Evolutionary conservation across 2,329 filamentous ascomycete genomes (phyloP).

Genomic region (Phoma herbarum): DNA sequence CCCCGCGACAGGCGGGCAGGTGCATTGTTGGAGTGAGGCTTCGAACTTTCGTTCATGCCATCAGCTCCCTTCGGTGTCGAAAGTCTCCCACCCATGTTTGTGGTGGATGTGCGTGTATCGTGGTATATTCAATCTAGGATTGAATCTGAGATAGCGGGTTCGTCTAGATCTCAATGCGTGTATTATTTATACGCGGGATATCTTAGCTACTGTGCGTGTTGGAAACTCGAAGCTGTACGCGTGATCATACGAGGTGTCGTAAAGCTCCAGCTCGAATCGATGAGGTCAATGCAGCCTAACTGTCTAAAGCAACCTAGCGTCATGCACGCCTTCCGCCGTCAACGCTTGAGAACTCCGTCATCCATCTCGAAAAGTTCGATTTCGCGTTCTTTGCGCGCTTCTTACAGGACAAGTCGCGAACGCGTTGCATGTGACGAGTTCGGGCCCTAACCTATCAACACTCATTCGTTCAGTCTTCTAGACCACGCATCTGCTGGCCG

Average conservation of each 20-base stretch:
- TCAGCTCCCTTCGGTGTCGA: constrained; percentile 56
- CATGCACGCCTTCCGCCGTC: constrained; percentile 21
- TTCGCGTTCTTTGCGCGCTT: constrained; percentile 14
- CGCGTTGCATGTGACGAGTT: constrained; percentile 8
- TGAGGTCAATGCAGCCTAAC: constrained; percentile 35
- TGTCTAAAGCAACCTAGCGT: constrained; percentile 28
- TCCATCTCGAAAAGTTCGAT: constrained; percentile 26
- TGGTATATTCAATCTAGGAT: neutral
- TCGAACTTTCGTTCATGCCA: constrained; percentile 54
- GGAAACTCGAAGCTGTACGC: constrained; percentile 8
- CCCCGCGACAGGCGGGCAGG: constrained; percentile 40
- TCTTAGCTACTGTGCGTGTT: neutral
- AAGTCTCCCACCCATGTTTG: constrained; percentile 57
- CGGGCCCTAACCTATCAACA: neutral
- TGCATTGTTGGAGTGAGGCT: constrained; percentile 45
- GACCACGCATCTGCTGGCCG: constrained; percentile 6
- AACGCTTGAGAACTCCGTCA: constrained; percentile 30
- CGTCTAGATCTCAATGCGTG: neutral
- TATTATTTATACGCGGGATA: neutral
- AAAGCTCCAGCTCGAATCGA: constrained; percentile 26
- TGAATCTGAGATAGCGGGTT: neutral
- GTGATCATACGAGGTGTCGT: constrained; percentile 21
- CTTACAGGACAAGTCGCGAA: constrained; percentile 19
- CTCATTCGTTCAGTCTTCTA: constrained; percentile 21
- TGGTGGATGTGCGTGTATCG: neutral